phyloP scores from a whole-genome alignment of 208 protist species.

The Wallacemonas sp. region DNA sequence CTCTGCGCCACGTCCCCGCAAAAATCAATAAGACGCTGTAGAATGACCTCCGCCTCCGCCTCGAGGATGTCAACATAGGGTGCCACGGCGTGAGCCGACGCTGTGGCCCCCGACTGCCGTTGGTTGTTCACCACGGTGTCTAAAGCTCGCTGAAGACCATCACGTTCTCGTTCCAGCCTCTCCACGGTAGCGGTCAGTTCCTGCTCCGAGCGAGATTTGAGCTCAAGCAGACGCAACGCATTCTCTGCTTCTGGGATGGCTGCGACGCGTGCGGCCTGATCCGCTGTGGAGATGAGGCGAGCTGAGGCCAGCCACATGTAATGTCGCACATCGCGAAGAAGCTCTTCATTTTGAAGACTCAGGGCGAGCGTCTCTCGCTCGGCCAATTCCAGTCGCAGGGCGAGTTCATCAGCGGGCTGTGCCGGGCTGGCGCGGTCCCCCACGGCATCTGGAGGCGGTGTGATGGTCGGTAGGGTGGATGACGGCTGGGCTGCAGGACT shows the following conservation, averaged over 20 bases:
- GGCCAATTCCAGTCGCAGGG: constrained; percentile 2
- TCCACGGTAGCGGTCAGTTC: not conserved
- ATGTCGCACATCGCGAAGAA: constrained; percentile 20
- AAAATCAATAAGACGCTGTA: constrained; percentile 8
- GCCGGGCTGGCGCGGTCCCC: not conserved
- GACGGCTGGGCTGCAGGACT: constrained; percentile 3
- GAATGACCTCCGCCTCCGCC: constrained; percentile 9
- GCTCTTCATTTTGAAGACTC: constrained; percentile 26
- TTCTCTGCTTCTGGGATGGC: constrained; percentile 1
- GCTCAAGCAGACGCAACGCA: not conserved
- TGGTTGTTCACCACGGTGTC: not conserved
- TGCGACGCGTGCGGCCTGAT: not conserved
- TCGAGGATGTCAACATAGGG: not conserved
- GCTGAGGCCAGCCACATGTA: constrained; percentile 14
- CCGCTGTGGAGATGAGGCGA: not conserved
- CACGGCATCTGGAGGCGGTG: not conserved
- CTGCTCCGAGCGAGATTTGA: not conserved
- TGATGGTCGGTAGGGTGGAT: not conserved
- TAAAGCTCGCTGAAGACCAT: not conserved
- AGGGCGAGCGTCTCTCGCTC: constrained; percentile 23
- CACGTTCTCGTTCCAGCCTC: not conserved
- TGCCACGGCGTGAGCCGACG: not conserved
- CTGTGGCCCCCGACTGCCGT: not conserved
- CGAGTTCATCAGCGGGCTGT: not conserved
- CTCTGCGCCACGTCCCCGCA: not conserved